A percentile compares a stretch with the other conserved stretches of the same genome.
Evolutionary conservation across 2,329 filamentous ascomycete species (phyloP).

Genomic region (Verticillium longisporum): DNA sequence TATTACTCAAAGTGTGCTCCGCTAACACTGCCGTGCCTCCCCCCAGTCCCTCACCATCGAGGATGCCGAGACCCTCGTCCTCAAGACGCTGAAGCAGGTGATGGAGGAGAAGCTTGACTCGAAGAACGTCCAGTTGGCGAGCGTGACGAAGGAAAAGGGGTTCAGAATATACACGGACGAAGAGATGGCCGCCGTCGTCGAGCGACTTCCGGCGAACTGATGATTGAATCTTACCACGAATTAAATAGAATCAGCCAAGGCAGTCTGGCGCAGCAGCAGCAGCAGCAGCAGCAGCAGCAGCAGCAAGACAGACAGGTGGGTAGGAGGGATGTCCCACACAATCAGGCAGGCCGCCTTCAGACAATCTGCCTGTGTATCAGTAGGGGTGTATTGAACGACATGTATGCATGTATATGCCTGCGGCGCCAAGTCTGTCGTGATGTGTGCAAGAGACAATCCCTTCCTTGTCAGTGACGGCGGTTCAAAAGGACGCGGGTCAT

Average conservation of each 20-base stretch:
- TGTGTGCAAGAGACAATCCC: neutral
- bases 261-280: neutral
- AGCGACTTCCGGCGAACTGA: conserved; percentile 65
- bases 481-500: too few species aligned
- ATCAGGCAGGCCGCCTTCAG: conserved; percentile 1
- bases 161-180: conserved; percentile 98
- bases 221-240: neutral
- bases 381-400: conserved; percentile 9
- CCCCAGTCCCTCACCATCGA: conserved; percentile 76
- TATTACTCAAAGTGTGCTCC: neutral
- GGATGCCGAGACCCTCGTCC: conserved; percentile 88
- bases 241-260: neutral
- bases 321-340: too few species aligned
- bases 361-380: conserved; percentile 8
- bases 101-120: conserved; percentile 99
- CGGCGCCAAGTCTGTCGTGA: neutral
- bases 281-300: neutral
- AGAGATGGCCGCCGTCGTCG: conserved; percentile 92
- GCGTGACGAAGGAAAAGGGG: conserved; percentile 94
- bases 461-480: too few species aligned
- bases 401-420: neutral
- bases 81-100: conserved; percentile 98
- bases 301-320: neutral
- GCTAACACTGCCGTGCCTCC: neutral
- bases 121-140: conserved; percentile 97